Evolutionary conservation across 202 grass and related monocot species (phyloP), one percentile per base, ranked within the genome.

Genomic region (Panicum hallii): DNA sequence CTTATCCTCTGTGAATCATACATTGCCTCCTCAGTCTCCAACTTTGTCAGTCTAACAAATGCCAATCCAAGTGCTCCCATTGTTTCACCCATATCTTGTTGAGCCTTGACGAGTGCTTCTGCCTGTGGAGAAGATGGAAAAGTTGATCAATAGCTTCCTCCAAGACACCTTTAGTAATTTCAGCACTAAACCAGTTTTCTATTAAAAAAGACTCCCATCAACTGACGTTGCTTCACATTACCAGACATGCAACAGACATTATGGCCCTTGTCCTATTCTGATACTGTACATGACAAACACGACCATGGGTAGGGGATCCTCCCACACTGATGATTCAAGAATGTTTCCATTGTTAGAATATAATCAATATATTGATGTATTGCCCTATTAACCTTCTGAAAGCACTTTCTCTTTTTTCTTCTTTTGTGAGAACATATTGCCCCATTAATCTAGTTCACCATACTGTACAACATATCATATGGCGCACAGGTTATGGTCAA

Each of bases 31-130:
- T 96, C 97, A 16, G 83, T 96, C 72, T 99, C 97, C 65, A 99
- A 92, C 84, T 99, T 99, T 7, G 91, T 94, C 68, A 99, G 83
- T 81, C 94, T 99, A 66, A 99, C 87, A 58, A 99, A 99, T 83
- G 93, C 93, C 85, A 99, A 85, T 69, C 97, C 97, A 79, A 99
- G 91, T 12, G 93, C 90, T 82, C 97, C 97, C 89, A 99, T 99
- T 77, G 93, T 96, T 84, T 99, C 97, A 86, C 93, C 93, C 84
- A 99, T 92, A 83, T 99, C 93, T 89, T 99, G 93, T 62, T 96
- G 97, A 54, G 93, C 91, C 79, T 99, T 99, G 75, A 96, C 90
- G 81, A 99, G 88, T 50, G 82, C 78, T 86, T 99, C 97, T 50
- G 93, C 97, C 97, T 99, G 87, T 70, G 80, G 56, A 77, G 57